Conservation (phyloP, 768 basidiomycete genomes). For the Rhodotorula taiwanensis region DNA sequence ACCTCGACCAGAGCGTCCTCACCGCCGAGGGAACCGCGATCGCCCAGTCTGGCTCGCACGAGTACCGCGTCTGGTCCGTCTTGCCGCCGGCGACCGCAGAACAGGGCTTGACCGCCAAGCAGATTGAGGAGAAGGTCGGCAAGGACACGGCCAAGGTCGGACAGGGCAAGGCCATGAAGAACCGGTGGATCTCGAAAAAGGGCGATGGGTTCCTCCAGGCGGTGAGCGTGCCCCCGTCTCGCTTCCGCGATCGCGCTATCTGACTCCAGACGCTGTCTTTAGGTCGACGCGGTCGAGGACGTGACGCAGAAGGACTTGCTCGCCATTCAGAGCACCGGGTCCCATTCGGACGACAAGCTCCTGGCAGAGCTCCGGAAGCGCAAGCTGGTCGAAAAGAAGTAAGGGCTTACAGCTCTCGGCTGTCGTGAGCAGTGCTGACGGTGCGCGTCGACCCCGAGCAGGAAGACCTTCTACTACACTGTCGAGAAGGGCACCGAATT, state of each 20-base stretch:
- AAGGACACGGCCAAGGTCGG: slow-evolving; percentile 87
- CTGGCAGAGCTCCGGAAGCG: slow-evolving; percentile 84
- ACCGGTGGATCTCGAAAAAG: slow-evolving; percentile 90
- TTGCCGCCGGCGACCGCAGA: slow-evolving; percentile 49
- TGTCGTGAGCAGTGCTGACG: no score
- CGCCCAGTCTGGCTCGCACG: slow-evolving; percentile 76
- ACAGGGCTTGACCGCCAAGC: slow-evolving; percentile 15
- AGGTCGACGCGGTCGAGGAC: slow-evolving; percentile 66
- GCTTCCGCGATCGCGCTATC: background rate
- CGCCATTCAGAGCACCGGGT: slow-evolving; percentile 64
- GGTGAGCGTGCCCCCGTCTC: slow-evolving; percentile 50
- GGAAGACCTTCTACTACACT: slow-evolving; percentile 93
- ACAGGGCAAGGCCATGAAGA: slow-evolving; percentile 92
- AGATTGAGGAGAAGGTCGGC: slow-evolving; percentile 53
- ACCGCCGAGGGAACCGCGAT: slow-evolving; percentile 79
- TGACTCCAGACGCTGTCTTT: background rate
- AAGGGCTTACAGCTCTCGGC: no score
- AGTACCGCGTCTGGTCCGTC: slow-evolving; percentile 86
- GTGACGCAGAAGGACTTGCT: slow-evolving; percentile 65
- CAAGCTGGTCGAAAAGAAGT: slow-evolving; percentile 81
- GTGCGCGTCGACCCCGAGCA: slow-evolving; percentile 44
- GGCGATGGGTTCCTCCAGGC: slow-evolving; percentile 73
- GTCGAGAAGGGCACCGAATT: slow-evolving; percentile 78
- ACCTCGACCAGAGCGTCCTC: slow-evolving; percentile 63
- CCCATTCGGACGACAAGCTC: slow-evolving; percentile 68